Base-by-base conservation (phyloP, 257 asterid species). In the Lavandula angustifolia region DNA sequence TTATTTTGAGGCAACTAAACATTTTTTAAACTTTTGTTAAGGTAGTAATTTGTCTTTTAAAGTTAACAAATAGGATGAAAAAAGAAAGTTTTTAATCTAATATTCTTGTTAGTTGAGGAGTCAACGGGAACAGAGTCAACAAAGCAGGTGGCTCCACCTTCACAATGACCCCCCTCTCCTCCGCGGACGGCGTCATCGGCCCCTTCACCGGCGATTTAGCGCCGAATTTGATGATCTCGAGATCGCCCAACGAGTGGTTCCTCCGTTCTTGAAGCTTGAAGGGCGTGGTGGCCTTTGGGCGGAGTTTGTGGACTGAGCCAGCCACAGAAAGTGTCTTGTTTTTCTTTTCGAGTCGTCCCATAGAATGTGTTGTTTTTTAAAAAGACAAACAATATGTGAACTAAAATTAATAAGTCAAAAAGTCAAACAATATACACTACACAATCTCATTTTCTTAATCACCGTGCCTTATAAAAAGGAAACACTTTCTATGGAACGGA, bases 91-190 rank as follows among this genome's bases (percentile, higher is more conserved):
- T 4, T 4, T n/a, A 35, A 22, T 22, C 53, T 53, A 57, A 37
- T 29, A 6, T 18, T 53, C 66, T 34, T 33, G 58, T 4, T 18
- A 59, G 29, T 3, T 7, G 40, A 41, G 72, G 62, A 57, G 68
- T 68, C 72, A 74, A 63, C 40, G 79, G 79, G 64, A 74, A 74
- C 64, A 74, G 63, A 69, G 71, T 74, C 72, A 74, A 66, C 68
- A 74, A 65, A 63, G 64, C 75, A 41, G 79, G 75, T 64, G 72
- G 62, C 62, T 47, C 71, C 66, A 44, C 70, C 78, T 73, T 73
- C 52, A 7, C 33, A 10, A 22, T 22, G 27, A 22, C 47, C 48
- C 47, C 54, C 66, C 55, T 73, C 73, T 73, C 78, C 78, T 73
- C 78, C 70, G 53, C 78, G 6, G 62, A 52, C 66, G 9, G 48